Percentiles rank a stretch among this genome's conserved stretches.
Evolutionary conservation across 495 filamentous ascomycete genomes (phyloP).

Genomic region (Neurospora hispaniola): DNA sequence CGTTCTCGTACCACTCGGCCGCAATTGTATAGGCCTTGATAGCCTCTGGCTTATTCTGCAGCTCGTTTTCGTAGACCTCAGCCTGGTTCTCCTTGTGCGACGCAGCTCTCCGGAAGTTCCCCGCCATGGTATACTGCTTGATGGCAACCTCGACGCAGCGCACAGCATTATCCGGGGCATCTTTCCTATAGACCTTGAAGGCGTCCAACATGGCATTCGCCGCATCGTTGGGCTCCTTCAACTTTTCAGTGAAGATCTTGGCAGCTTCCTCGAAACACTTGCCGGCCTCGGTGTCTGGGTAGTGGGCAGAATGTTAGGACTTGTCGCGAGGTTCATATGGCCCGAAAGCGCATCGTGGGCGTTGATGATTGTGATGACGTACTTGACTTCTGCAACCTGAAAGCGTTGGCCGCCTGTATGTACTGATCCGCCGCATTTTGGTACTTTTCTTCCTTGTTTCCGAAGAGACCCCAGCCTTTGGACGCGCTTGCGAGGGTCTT

Average conservation of each 20-base stretch:
- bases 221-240: conserved; percentile 82
- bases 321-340: background rate
- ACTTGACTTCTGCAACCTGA: conserved; percentile 63
- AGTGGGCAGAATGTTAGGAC: background rate
- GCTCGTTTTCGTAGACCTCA: conserved; percentile 69
- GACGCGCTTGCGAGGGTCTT: conserved; percentile 58
- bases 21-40: conserved; percentile 70
- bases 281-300: conserved; percentile 66
- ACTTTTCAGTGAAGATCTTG: conserved; percentile 56
- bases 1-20: conserved; percentile 76
- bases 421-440: conserved; percentile 76
- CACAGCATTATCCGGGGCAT: conserved; percentile 66
- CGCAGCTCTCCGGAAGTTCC: conserved; percentile 81
- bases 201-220: conserved; percentile 64
- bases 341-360: background rate
- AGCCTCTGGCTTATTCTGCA: conserved; percentile 65
- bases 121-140: conserved; percentile 66
- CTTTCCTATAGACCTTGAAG: conserved; percentile 78
- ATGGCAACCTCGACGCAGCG: conserved; percentile 65
- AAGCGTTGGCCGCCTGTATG: conserved; percentile 71
- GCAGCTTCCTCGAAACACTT: conserved; percentile 72
- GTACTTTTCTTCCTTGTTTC: conserved; percentile 67
- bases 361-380: conserved; percentile 8
- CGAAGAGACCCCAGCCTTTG: conserved; percentile 65
- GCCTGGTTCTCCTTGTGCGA: conserved; percentile 77